Conservation (phyloP, 495 filamentous ascomycete species). For the Trichoderma erinaceum region DNA sequence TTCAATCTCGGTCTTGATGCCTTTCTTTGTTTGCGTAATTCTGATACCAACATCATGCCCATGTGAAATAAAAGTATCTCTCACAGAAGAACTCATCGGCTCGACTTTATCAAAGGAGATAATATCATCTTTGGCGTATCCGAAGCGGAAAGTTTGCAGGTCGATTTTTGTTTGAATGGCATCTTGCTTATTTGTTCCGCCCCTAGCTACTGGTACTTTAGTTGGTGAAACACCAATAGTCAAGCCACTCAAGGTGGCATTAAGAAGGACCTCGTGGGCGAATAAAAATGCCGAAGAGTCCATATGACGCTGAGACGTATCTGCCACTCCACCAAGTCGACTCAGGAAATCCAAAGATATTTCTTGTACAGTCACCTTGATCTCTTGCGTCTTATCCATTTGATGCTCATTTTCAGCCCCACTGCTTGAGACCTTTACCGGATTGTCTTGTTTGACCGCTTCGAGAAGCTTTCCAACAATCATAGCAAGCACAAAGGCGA, state of each 20-base stretch:
- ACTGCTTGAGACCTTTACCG: constrained; percentile 17
- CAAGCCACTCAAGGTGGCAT: constrained; percentile 42
- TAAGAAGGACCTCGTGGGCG: constrained; percentile 45
- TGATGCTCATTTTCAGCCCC: not conserved
- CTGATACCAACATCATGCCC: constrained; percentile 63
- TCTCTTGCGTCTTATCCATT: constrained; percentile 22
- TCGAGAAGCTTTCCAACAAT: constrained; percentile 49
- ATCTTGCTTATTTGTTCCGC: constrained; percentile 18
- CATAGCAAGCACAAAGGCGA: constrained; percentile 59
- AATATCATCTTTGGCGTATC: constrained; percentile 65
- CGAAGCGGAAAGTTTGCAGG: constrained; percentile 64
- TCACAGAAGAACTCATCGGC: constrained; percentile 65
- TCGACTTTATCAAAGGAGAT: constrained; percentile 63
- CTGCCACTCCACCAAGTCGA: constrained; percentile 45
- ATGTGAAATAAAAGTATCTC: constrained; percentile 50
- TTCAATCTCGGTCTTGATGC: constrained; percentile 60
- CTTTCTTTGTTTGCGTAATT: constrained; percentile 44
- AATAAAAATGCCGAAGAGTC: constrained; percentile 27
- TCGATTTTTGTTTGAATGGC: constrained; percentile 38
- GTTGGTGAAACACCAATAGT: constrained; percentile 29
- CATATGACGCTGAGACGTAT: constrained; percentile 34
- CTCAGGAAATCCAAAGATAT: constrained; percentile 62
- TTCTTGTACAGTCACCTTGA: constrained; percentile 48
- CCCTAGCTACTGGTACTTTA: not conserved
- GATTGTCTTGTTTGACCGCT: constrained; percentile 29